These are phyloP conservation scores for Coemansia sp. DNA, from an alignment of 192 early-diverging fungal species.

Conservation along the genomic window DNA sequence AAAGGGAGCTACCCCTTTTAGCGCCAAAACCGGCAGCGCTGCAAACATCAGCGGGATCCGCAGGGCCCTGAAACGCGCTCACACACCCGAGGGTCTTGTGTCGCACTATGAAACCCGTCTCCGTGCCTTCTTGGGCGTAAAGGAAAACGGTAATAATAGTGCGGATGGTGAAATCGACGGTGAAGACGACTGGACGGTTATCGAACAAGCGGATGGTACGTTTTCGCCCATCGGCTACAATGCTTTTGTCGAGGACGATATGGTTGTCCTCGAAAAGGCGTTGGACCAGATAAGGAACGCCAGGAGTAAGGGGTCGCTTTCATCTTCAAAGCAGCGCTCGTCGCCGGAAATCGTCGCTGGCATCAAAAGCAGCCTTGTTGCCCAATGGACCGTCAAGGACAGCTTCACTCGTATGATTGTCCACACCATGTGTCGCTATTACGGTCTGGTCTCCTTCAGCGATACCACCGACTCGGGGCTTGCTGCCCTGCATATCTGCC, in stretches of 20 bases:
- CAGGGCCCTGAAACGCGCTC: conserved; percentile 41
- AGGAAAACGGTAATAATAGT: neutral
- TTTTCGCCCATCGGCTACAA: conserved; percentile 37
- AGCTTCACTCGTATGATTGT: conserved; percentile 48
- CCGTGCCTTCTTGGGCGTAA: conserved; percentile 32
- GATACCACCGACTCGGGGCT: conserved; percentile 30
- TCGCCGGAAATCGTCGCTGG: conserved; percentile 31
- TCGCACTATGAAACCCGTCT: conserved; percentile 40
- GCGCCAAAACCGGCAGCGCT: neutral
- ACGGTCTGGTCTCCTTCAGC: conserved; percentile 49
- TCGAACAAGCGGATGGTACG: conserved; percentile 37
- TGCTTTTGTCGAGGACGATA: conserved; percentile 32
- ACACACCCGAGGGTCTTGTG: conserved; percentile 46
- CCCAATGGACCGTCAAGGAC: conserved; percentile 42
- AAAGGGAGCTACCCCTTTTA: neutral
- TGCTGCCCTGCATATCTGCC: conserved; percentile 41
- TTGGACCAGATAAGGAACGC: conserved; percentile 12
- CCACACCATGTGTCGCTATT: conserved; percentile 53
- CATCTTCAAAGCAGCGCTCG: neutral
- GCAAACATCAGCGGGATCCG: conserved; percentile 30
- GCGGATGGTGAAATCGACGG: conserved; percentile 9
- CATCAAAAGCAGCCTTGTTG: conserved; percentile 32
- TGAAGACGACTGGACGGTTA: conserved; percentile 38
- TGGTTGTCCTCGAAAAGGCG: conserved; percentile 32
- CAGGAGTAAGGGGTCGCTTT: neutral